These are phyloP conservation scores for Pythium graminicola DNA, from an alignment of 352 stramenopile species.

Conservation along the genomic window DNA sequence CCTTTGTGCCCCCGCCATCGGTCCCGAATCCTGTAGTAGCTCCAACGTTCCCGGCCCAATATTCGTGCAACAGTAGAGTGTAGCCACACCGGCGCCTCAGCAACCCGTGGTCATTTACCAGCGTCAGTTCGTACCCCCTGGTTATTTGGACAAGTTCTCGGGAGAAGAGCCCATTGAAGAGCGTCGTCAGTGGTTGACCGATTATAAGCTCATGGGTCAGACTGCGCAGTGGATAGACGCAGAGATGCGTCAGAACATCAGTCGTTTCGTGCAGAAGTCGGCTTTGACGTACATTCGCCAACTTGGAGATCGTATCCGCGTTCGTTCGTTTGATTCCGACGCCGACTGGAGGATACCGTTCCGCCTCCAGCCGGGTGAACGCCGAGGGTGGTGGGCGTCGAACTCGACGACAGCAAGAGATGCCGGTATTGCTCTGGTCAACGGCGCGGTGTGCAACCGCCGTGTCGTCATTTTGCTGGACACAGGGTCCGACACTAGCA, in stretches of 20 bases:
- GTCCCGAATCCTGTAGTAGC: too few species aligned
- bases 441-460: conserved; percentile 8
- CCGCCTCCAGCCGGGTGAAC: conserved; percentile 3
- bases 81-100: too few species aligned
- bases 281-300: not conserved
- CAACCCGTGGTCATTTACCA: not conserved
- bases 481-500: not conserved
- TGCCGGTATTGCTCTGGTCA: not conserved
- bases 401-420: not conserved
- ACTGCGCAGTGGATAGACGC: not conserved
- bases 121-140: not conserved
- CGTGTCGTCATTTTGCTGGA: conserved; percentile 6
- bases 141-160: not conserved
- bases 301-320: not conserved
- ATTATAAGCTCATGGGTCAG: not conserved
- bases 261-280: conserved; percentile 1
- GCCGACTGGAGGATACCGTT: not conserved
- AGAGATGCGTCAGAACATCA: conserved; percentile 1
- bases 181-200: not conserved
- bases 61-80: too few species aligned
- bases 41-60: too few species aligned
- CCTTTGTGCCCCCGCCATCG: too few species aligned
- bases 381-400: conserved; percentile 7
- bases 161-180: not conserved
- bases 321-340: not conserved